These are phyloP conservation scores for Myriosclerotinia duriaeana DNA, from an alignment of 2,329 filamentous ascomycete genomes.

Conservation along the genomic window DNA sequence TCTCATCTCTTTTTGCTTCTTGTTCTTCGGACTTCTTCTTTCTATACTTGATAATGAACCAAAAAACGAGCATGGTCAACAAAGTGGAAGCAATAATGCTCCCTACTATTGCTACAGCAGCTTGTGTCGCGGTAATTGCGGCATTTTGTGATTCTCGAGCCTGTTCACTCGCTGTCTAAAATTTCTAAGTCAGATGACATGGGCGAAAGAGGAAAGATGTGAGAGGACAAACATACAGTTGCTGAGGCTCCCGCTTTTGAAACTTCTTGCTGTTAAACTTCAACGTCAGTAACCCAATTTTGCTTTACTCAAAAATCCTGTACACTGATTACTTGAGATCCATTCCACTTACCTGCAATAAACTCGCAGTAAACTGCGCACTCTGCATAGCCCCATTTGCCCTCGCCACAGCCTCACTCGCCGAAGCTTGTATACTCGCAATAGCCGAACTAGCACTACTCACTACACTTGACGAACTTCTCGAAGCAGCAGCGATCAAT, in stretches of 20 bases:
- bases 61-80: slow-evolving; percentile 44
- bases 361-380: slow-evolving; percentile 31
- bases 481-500: slow-evolving; percentile 34
- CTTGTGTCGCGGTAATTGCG: slow-evolving; percentile 46
- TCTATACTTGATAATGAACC: slow-evolving; percentile 42
- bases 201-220: no score
- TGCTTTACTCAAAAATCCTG: no score
- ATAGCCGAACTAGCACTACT: slow-evolving; percentile 34
- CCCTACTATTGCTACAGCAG: slow-evolving; percentile 46
- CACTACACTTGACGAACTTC: slow-evolving; percentile 32
- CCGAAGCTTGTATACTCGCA: slow-evolving; percentile 33
- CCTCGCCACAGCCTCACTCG: slow-evolving; percentile 29
- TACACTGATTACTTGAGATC: neutral
- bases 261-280: neutral
- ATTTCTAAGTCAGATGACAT: neutral
- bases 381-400: slow-evolving; percentile 32
- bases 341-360: slow-evolving; percentile 30
- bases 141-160: slow-evolving; percentile 40
- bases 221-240: neutral
- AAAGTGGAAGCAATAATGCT: slow-evolving; percentile 47
- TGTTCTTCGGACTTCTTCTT: slow-evolving; percentile 25
- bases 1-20: neutral
- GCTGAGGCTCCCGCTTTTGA: neutral
- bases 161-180: slow-evolving; percentile 18
- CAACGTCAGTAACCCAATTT: neutral